Percentiles rank a stretch among this genome's conserved stretches.
These are phyloP conservation scores for Santalum album DNA, from an alignment of 164 flowering plant genomes.

Conservation along the genomic window DNA sequence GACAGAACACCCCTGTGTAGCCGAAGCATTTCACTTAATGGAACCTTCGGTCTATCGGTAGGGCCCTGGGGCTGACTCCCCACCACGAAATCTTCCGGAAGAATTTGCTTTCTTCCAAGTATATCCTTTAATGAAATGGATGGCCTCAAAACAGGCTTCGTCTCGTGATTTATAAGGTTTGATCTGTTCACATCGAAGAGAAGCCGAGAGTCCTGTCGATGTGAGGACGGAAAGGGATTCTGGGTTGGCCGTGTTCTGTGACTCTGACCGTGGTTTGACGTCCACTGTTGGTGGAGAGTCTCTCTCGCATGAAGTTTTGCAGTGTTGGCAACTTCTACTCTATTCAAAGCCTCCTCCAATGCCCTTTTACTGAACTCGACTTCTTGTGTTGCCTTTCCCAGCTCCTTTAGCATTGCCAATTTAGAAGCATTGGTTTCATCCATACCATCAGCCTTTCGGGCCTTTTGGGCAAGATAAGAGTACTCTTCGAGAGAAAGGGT, in stretches of 20 bases:
- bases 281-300: constrained; percentile 20
- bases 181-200: constrained; percentile 7
- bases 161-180: constrained; percentile 11
- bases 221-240: constrained; percentile 12
- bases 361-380: constrained; percentile 24
- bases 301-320: constrained; percentile 25
- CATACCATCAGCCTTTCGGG: constrained; percentile 16
- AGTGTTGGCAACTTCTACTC: constrained; percentile 25
- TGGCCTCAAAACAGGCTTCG: constrained; percentile 29
- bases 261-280: constrained; percentile 9
- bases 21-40: constrained; percentile 55
- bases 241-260: constrained; percentile 8
- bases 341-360: constrained; percentile 27
- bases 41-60: constrained; percentile 24
- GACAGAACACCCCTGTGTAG: constrained; percentile 26
- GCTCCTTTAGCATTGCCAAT: constrained; percentile 21
- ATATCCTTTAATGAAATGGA: constrained; percentile 47
- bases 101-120: constrained; percentile 39
- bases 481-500: constrained; percentile 18
- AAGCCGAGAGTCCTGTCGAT: constrained; percentile 9
- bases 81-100: constrained; percentile 20
- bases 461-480: constrained; percentile 18
- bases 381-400: constrained; percentile 32
- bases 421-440: constrained; percentile 16
- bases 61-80: constrained; percentile 14